Conservation (phyloP, 495 filamentous ascomycete species). For the Cercophora scortea region DNA sequence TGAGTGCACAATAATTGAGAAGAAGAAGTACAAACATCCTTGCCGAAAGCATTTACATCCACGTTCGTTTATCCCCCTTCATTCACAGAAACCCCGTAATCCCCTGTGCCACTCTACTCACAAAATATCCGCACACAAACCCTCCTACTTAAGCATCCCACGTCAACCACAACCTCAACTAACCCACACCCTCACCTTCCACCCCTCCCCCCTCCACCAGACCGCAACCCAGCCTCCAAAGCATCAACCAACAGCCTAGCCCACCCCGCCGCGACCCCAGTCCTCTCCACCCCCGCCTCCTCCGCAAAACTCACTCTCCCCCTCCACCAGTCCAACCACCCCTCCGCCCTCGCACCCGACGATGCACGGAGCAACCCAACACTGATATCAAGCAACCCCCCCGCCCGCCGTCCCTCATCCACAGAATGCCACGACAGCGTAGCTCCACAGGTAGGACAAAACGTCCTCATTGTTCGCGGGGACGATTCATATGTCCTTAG, state of each 20-base stretch:
- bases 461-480: constrained; percentile 49
- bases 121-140: background rate
- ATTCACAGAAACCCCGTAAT: no score
- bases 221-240: constrained; percentile 24
- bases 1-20: no score
- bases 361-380: constrained; percentile 48
- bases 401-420: constrained; percentile 39
- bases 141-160: background rate
- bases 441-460: constrained; percentile 57
- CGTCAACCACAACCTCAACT: no score
- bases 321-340: constrained; percentile 55
- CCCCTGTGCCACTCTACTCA: no score
- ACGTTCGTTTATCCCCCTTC: no score
- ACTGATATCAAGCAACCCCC: constrained; percentile 57
- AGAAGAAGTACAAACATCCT: no score
- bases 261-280: constrained; percentile 22
- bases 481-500: constrained; percentile 49
- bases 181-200: background rate
- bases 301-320: constrained; percentile 55
- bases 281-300: constrained; percentile 39
- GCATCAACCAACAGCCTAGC: constrained; percentile 26
- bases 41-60: no score
- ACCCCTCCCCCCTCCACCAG: background rate
- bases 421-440: constrained; percentile 54
- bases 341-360: constrained; percentile 47